Base-by-base conservation (phyloP, 2,329 filamentous ascomycete genomes). In the Pseudonectria foliicola region DNA sequence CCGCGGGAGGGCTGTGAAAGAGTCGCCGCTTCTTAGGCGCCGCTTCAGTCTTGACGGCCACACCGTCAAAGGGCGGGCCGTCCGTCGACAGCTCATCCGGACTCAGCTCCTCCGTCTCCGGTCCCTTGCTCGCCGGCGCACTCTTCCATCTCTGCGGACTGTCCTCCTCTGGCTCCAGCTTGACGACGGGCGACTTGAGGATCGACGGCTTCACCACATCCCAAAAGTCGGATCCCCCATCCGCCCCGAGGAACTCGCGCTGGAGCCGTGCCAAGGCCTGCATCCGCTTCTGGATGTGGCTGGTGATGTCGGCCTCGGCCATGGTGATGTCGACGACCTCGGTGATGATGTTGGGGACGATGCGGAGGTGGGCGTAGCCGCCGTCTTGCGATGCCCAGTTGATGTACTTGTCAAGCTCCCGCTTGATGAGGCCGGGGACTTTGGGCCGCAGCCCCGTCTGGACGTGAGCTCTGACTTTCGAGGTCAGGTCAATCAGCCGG, bases 301-400 rank as follows among this genome's bases (percentile, higher is more conserved):
- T 42, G 12, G 58, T 56, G 33, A 66, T 60, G 11, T 52, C 50
- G 12, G 43, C 28, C 31, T 59, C 49, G 7, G 41, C 40, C 37
- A 53, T 38, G 4, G 32, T 39, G 0, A 50, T 53, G 31, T 66
- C 55, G 27, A 67, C 45, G 4, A 61, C 43, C 31, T 63, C 61
- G 15, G 56, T 53, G 16, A 62, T 42, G 24, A 66, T 50, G 38
- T 68, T 68, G 10, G 64, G 62, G 3, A 64, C 49, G 21, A 56
- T 52, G 3, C 54, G 48, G 3, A 60, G 47, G 26, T 56, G 43
- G 6, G 44, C 41, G 42, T 61, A 66, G 15, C 53, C 54, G 13
- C 61, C 64, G 25, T 68, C 64, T 11, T 57, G 52, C n/a, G 60
- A 58, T 1, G 64, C 61, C 64, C 64, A 68, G 13, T 42, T 50